Conservation (phyloP, 805 yeast species). For the Lachancea sp. region DNA sequence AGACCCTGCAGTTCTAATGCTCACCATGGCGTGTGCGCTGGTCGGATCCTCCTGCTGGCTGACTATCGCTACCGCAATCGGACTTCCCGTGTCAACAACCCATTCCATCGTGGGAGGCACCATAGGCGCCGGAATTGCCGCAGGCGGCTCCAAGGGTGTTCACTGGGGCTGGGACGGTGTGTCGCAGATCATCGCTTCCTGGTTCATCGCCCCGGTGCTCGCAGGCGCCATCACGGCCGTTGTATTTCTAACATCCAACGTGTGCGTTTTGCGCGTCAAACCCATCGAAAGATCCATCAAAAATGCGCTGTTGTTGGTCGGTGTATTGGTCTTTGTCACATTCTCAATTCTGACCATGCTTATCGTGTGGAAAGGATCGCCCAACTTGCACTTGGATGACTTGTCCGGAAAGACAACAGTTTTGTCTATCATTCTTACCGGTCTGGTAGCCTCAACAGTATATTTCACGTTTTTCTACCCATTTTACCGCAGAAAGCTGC, state of each 20-base stretch:
- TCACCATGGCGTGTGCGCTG: constrained; percentile 68
- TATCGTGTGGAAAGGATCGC: constrained; percentile 78
- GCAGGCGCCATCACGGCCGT: constrained; percentile 60
- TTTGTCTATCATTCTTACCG: constrained; percentile 61
- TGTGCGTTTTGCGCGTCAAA: constrained; percentile 46
- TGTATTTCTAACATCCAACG: constrained; percentile 55
- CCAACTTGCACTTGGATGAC: constrained; percentile 50
- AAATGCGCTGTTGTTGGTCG: constrained; percentile 53
- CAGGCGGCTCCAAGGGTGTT: constrained; percentile 54
- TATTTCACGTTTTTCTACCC: constrained; percentile 55
- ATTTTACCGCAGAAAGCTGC: constrained; percentile 52
- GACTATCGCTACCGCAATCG: constrained; percentile 55
- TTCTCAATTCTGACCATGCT: constrained; percentile 64
- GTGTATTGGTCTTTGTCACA: constrained; percentile 53
- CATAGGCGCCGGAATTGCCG: constrained; percentile 70
- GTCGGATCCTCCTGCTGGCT: constrained; percentile 71
- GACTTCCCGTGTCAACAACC: constrained; percentile 78
- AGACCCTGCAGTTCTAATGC: constrained; percentile 66
- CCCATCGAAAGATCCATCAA: constrained; percentile 41
- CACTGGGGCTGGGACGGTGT: constrained; percentile 76
- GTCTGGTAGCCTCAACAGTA: constrained; percentile 46
- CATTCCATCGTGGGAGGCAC: constrained; percentile 74
- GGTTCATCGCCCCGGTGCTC: constrained; percentile 71
- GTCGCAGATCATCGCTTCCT: constrained; percentile 66
- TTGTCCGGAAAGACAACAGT: constrained; percentile 47